Base-by-base conservation (phyloP, 495 filamentous ascomycete species). In the Hypoxylon rickii region DNA sequence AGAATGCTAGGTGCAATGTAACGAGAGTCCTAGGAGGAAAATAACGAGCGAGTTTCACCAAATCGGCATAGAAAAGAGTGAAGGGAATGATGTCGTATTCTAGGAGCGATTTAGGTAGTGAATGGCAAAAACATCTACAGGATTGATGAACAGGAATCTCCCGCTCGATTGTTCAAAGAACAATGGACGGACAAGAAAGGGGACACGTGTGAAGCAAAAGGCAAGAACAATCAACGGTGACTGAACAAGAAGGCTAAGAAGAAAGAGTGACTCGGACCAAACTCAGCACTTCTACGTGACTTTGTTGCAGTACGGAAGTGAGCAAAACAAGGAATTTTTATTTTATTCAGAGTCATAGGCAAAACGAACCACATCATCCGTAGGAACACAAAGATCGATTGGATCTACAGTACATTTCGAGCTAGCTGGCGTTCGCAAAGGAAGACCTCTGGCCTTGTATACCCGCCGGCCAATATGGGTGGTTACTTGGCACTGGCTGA, bases 211-310 rank as follows among this genome's bases (percentile, higher is more conserved):
- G 31, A 13, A 17, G 8, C 7, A 12, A 40, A 51, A 43, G 29
- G 61, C 46, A 51, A 55, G 50, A 51, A 50, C 49, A 55, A 55
- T 55, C 55, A 60, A 51, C 45, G 29, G 55, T 59, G 16, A 19
- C 44, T 50, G 17, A 21, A 55, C 32, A 41, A 46, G 32, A 48
- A 45, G 21, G 10, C 31, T 13, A 4, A 55, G 31, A 59, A 60
- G 55, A 64, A 55, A 64, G 45, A 24, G 34, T 39, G 43, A 36
- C 16, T 20, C 50, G 20, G 43, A 57, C 47, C 34, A 39, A 39
- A 33, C 47, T 36, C 44, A 15, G 41, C 21, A 40, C 44, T 48
- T 45, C 19, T n/a, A 5, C 17, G 38, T 49, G 22, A 44, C 18
- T 36, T 22, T 32, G 44, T 51, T 41, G 42, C 32, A 42, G 45